Base-by-base conservation (phyloP, 768 basidiomycete species). In the Rhizopogon sp. region DNA sequence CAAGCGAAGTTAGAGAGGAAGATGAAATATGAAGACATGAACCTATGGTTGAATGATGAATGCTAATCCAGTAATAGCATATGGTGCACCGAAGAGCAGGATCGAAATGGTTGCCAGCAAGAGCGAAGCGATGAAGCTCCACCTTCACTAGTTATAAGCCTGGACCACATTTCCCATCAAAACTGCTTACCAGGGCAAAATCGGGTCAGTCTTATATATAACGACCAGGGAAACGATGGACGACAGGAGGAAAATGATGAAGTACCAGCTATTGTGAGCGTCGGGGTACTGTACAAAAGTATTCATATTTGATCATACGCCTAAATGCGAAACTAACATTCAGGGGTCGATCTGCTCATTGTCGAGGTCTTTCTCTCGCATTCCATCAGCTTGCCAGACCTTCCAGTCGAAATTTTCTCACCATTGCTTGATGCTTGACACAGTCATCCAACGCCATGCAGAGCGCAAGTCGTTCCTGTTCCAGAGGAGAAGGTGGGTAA, bases 221-320 rank as follows among this genome's bases (percentile, higher is more conserved):
- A 79, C 77, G 6, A 76, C 75, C 70, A 84, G 74, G 0, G 80
- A 81, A 66, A 82, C 79, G 1, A 73, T 70, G 55, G 82, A 76
- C 14, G 67, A 67, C 8, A 56, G 11, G 1, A 64, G 41, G 10
- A 73, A 60, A 0, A 60, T 61, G 3, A 47, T 31, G 25, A 49
- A 60, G 56, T 74, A 74, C 74, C 72, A 74, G 33, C 62, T 66
- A 20, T 69, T 60, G 1, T 65, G 70, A 16, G 51, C 59, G 17
- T 75, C 70, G 10, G 66, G 61, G 56, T 75, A 74, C 72, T 73
- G 33, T 2, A 35, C 29, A 3, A 1, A 37, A 3, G 11, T 13
- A 37, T 37, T 37, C 35, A 37, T 37, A 13, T 37, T 5, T 3
- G 11, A 37, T 11, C 11, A 37, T 37, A 37, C 11, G 13, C 35